A percentile compares a stretch with the other conserved stretches of the same genome.
Conservation (phyloP, 768 basidiomycete species). For the Saitozyma sp. region DNA sequence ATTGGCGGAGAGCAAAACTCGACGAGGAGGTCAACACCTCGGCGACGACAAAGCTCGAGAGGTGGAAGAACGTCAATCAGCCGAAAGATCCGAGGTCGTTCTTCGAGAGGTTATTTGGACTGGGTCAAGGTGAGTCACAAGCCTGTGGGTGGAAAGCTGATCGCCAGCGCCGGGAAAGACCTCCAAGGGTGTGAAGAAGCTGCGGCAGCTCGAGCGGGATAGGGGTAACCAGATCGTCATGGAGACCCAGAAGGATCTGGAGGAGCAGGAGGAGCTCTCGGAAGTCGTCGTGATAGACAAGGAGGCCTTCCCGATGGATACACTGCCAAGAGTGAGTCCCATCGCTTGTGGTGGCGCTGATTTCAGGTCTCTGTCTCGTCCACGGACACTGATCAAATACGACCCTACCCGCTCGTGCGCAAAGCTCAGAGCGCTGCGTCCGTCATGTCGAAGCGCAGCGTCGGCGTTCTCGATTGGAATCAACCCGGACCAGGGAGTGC, state of each 20-base stretch:
- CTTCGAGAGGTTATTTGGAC: slow-evolving; percentile 69
- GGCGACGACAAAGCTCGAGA: slow-evolving; percentile 81
- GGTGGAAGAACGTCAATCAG: slow-evolving; percentile 89
- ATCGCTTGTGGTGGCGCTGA: neutral
- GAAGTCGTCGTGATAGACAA: slow-evolving; percentile 18
- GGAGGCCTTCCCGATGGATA: slow-evolving; percentile 57
- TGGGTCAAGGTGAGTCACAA: slow-evolving; percentile 46
- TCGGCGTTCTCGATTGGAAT: slow-evolving; percentile 80
- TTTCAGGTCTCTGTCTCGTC: neutral
- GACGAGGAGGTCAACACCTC: slow-evolving; percentile 96
- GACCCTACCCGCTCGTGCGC: neutral
- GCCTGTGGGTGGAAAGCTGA: slow-evolving; percentile 1
- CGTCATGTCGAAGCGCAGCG: slow-evolving; percentile 48
- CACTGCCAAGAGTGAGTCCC: slow-evolving; percentile 67
- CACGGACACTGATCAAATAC: neutral
- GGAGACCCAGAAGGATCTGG: slow-evolving; percentile 46
- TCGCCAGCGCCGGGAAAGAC: slow-evolving; percentile 51
- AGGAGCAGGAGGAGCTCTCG: slow-evolving; percentile 23
- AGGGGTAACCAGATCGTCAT: slow-evolving; percentile 67
- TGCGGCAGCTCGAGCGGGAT: slow-evolving; percentile 74
- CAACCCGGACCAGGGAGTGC: slow-evolving; percentile 69
- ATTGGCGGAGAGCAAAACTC: slow-evolving; percentile 80
- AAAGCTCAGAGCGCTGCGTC: slow-evolving; percentile 26
- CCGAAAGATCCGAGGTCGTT: slow-evolving; percentile 73
- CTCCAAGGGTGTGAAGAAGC: slow-evolving; percentile 77